A percentile compares a stretch with the other conserved stretches of the same genome.
Evolutionary conservation across 148 eudicot species (phyloP).

Genomic region (Gaultheria prostrata): DNA sequence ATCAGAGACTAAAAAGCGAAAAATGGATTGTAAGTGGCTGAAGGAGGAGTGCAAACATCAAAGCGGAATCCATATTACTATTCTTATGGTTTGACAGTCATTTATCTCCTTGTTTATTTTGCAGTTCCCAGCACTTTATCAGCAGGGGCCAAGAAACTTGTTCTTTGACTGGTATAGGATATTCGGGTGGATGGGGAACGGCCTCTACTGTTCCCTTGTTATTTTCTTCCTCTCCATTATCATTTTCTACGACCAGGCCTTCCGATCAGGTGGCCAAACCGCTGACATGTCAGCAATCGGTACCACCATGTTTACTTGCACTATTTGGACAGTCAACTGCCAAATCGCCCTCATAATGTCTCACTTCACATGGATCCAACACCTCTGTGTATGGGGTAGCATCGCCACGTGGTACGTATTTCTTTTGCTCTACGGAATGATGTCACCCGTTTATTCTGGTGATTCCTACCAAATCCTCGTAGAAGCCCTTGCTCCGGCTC

Average conservation of each 20-base stretch:
- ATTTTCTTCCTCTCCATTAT: conserved; percentile 56
- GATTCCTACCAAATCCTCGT: conserved; percentile 39
- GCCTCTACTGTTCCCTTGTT: conserved; percentile 59
- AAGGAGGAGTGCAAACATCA: background rate
- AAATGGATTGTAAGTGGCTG: background rate
- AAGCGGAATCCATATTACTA: background rate
- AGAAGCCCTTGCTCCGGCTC: conserved; percentile 56
- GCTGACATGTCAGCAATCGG: conserved; percentile 71
- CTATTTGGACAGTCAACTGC: conserved; percentile 66
- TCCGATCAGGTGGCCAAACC: conserved; percentile 53
- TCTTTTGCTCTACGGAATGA: conserved; percentile 45
- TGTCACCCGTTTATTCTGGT: conserved; percentile 32
- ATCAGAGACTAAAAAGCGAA: background rate
- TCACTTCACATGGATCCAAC: conserved; percentile 82
- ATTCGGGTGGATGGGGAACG: conserved; percentile 78
- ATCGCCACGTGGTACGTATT: conserved; percentile 63
- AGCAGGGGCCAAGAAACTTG: conserved; percentile 73
- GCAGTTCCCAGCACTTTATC: conserved; percentile 81
- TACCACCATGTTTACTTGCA: conserved; percentile 69
- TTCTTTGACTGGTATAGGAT: conserved; percentile 74
- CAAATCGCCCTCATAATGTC: conserved; percentile 67
- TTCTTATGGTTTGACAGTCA: background rate
- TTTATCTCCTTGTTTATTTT: background rate
- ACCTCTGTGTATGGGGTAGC: conserved; percentile 62
- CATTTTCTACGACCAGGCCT: conserved; percentile 53